Percentiles rank a stretch among this genome's conserved stretches.
These are phyloP conservation scores for Bolboschoenus planiculmis DNA, from an alignment of 176 grass and related monocot genomes.

Conservation along the genomic window DNA sequence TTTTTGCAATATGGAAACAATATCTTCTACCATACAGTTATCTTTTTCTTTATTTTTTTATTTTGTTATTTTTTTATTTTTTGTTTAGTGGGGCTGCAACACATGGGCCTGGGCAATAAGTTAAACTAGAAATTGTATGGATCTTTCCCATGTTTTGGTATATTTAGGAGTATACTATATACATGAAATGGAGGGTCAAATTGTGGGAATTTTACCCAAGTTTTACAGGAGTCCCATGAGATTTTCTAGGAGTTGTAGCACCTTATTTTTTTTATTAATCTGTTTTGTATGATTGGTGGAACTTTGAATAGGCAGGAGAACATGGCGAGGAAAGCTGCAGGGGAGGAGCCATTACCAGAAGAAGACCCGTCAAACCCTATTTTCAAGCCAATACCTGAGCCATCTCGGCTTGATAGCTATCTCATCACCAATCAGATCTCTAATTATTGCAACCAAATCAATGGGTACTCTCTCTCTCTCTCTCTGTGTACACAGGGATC, in stretches of 20 bases:
- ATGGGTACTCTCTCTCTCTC: conserved; percentile 38
- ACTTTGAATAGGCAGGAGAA: conserved; percentile 60
- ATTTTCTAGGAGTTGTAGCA: background rate
- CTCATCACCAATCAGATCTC: conserved; percentile 96
- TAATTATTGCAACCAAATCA: conserved; percentile 97
- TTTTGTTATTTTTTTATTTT: no score
- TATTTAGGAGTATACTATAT: background rate
- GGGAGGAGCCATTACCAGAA: conserved; percentile 94
- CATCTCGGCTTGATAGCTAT: conserved; percentile 84
- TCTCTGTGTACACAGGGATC: background rate
- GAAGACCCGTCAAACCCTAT: conserved; percentile 82
- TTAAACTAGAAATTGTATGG: background rate
- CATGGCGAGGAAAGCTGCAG: conserved; percentile 70
- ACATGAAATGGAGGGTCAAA: background rate
- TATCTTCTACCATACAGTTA: no score
- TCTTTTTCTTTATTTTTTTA: no score
- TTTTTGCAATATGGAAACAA: background rate
- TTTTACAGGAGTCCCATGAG: background rate
- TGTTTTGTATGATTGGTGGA: conserved; percentile 2
- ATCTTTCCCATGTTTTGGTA: background rate
- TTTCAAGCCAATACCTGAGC: conserved; percentile 93
- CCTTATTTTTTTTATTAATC: background rate
- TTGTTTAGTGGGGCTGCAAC: background rate
- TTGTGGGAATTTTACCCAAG: background rate
- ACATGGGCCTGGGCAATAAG: background rate